These are phyloP conservation scores for Gossypioides kirkii DNA, from an alignment of 345 rosid species.

Conservation along the genomic window DNA sequence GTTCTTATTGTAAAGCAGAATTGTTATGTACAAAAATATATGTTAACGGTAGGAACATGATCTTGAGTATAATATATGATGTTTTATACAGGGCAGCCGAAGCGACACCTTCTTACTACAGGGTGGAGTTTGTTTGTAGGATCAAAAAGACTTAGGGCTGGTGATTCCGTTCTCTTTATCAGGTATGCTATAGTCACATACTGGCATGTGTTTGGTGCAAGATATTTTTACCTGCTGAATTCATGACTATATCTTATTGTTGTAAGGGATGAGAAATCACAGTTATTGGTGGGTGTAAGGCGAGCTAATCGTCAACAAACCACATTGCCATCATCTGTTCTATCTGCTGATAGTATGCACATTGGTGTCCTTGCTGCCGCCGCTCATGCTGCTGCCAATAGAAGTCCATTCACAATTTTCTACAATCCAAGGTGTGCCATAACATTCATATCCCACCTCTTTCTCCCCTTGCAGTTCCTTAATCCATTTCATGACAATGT, in stretches of 20 bases:
- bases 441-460: not conserved
- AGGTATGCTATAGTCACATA: constrained; percentile 39
- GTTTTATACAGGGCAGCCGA: constrained; percentile 81
- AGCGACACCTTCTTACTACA: constrained; percentile 97
- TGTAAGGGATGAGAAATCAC: constrained; percentile 91
- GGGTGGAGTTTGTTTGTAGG: constrained; percentile 99
- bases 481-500: not conserved
- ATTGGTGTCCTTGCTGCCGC: constrained; percentile 99
- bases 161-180: constrained; percentile 93
- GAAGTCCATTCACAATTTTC: constrained; percentile 84
- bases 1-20: not conserved
- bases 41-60: not conserved
- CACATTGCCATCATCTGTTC: constrained; percentile 86
- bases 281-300: constrained; percentile 91
- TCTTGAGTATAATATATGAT: constrained; percentile 3
- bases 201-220: not conserved
- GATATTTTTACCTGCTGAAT: not conserved
- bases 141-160: constrained; percentile 91
- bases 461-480: not conserved
- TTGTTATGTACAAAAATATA: too few species aligned
- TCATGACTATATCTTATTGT: constrained; percentile 12
- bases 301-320: constrained; percentile 93
- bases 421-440: constrained; percentile 83
- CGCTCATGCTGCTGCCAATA: constrained; percentile 88
- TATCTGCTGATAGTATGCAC: constrained; percentile 98